Base-by-base conservation (phyloP, 2,329 filamentous ascomycete genomes). In the Fusarium sp. region DNA sequence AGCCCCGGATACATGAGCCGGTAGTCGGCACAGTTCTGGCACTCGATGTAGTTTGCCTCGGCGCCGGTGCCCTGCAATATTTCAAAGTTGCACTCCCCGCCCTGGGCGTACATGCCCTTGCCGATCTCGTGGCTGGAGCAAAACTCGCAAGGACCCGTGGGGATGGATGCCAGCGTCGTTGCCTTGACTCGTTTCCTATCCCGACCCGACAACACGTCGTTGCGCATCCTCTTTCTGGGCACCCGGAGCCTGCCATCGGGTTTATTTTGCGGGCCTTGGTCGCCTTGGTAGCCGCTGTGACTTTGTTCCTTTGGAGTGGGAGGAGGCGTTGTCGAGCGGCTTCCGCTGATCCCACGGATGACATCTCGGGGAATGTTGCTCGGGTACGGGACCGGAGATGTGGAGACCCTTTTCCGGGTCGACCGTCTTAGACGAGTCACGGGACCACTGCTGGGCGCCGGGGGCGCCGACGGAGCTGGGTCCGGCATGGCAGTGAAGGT, bases 11-110 rank as follows among this genome's bases (percentile, higher is more conserved):
- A 62, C 16, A 5, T 35, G 16, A 66, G 71, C n/a, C 75, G 75
- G 42, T 62, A 20, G 34, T 77, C 47, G 38, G 75, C 73, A 34
- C 75, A 77, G 37, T 77, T 72, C 13, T 67, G 40, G 27, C 75
- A 77, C 45, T 77, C 66, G 29, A 59, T 5, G 11, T 59, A n/a
- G 6, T 66, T 61, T 8, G 67, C 35, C 20, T 18, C 4, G 20
- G 58, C 63, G 4, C 2, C 29, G 29, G 29, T 16, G 42, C 54
- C 54, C 10, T 66, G 14, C 20, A 13, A 50, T 67, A 62, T 62
- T 45, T 37, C 68, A 66, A 56, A 47, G 58, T 58, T 47, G 57
- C 72, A 74, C 22, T 13, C 4, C 1, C 4, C 35, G 6, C 35
- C 50, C 14, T 31, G 20, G 18, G 57, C 59, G 22, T 38, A 59